These are phyloP conservation scores for Suhomyces maxii DNA, from an alignment of 1,139 yeast genomes.

Conservation along the genomic window DNA sequence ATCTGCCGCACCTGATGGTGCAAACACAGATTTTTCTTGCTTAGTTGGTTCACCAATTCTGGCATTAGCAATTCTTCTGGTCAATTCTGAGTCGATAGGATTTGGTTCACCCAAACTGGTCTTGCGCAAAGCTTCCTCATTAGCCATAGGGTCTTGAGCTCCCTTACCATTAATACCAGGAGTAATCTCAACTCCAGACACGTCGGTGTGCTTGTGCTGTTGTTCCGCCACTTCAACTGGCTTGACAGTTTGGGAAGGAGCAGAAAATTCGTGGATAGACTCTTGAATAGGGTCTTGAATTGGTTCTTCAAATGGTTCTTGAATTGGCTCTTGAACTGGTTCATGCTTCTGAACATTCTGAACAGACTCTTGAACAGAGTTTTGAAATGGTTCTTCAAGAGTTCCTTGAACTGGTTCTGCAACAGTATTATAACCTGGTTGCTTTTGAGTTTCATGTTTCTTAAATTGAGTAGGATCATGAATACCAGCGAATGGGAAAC, in stretches of 20 bases:
- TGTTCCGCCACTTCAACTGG: not conserved
- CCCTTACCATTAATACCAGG: not conserved
- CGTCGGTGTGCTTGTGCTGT: not conserved
- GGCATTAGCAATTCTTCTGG: not conserved
- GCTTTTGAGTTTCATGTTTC: not conserved
- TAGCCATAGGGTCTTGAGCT: not conserved
- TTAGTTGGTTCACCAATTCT: not conserved
- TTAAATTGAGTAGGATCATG: not conserved
- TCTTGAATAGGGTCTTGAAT: not conserved
- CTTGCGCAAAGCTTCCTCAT: not conserved
- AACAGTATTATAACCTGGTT: not conserved
- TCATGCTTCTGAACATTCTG: no score
- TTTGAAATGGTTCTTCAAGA: not conserved
- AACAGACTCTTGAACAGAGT: not conserved
- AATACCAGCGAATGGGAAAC: not conserved
- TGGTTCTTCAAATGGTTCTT: not conserved
- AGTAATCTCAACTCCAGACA: not conserved
- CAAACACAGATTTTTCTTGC: not conserved
- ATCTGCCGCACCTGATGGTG: not conserved
- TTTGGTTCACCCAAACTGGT: not conserved
- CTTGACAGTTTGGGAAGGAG: not conserved
- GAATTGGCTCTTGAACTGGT: not conserved
- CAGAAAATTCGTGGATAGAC: not conserved
- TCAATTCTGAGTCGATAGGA: not conserved
- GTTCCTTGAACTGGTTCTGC: not conserved